Evolutionary conservation across 1,139 yeast species (phyloP).

Genomic region (Diutina sp.): DNA sequence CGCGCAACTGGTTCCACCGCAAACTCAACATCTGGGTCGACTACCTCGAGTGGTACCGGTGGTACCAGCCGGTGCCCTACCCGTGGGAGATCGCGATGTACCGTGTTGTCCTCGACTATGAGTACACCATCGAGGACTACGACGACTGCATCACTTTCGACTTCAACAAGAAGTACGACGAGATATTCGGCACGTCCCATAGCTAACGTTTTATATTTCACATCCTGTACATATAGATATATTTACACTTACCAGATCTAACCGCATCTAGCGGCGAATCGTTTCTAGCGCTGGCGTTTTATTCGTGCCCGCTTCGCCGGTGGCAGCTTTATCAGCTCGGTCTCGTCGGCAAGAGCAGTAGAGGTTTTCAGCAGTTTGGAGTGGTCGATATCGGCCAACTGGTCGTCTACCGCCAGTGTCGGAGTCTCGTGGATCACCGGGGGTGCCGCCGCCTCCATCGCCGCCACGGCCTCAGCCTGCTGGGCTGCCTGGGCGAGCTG

Average conservation of each 20-base stretch:
- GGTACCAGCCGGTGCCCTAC: not conserved
- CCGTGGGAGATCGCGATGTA: not conserved
- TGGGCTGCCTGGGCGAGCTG: not conserved
- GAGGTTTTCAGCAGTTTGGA: not conserved
- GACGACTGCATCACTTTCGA: not conserved
- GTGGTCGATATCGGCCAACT: not conserved
- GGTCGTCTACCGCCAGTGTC: not conserved
- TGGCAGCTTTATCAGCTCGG: not conserved
- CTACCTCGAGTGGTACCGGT: not conserved
- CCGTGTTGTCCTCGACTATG: not conserved
- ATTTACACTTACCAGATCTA: no score
- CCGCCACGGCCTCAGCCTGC: not conserved
- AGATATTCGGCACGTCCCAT: not conserved
- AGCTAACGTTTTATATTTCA: not conserved
- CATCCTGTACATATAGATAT: not conserved
- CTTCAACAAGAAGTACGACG: not conserved
- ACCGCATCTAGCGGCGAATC: not conserved
- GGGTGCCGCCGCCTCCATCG: not conserved
- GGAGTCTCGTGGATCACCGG: conserved; percentile 1
- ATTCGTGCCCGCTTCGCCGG: not conserved
- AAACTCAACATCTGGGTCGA: not conserved
- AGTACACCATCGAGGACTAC: not conserved
- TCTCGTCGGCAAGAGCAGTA: not conserved
- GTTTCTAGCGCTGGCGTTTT: not conserved
- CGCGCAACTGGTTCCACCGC: not conserved